Evolutionary conservation across 805 yeast species (phyloP).

Genomic region (Saccharomyces mikatae): DNA sequence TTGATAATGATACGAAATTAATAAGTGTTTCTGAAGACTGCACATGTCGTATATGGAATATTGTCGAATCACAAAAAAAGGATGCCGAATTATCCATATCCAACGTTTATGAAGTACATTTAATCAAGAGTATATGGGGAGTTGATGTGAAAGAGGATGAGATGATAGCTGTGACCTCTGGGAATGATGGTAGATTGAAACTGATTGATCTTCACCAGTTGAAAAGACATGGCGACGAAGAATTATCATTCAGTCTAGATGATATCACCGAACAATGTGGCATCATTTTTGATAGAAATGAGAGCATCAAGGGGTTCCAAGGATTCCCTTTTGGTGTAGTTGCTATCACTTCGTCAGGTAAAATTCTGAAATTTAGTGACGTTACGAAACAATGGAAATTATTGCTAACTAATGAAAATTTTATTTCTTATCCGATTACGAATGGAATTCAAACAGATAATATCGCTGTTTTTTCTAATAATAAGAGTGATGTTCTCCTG

Average conservation of each 20-base stretch:
- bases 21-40: slow-evolving; percentile 83
- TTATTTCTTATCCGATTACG: slow-evolving; percentile 37
- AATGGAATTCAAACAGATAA: slow-evolving; percentile 34
- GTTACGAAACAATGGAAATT: slow-evolving; percentile 24
- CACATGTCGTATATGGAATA: slow-evolving; percentile 72
- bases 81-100: slow-evolving; percentile 18
- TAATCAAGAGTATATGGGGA: slow-evolving; percentile 86
- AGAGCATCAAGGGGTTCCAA: slow-evolving; percentile 53
- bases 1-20: slow-evolving; percentile 32
- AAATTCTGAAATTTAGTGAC: slow-evolving; percentile 31
- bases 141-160: slow-evolving; percentile 44
- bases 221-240: slow-evolving; percentile 27
- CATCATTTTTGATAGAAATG: slow-evolving; percentile 36
- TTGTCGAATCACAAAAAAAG: slow-evolving; percentile 18
- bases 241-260: slow-evolving; percentile 21
- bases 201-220: slow-evolving; percentile 44
- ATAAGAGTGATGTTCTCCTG: slow-evolving; percentile 37
- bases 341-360: slow-evolving; percentile 54
- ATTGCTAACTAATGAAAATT: slow-evolving; percentile 17
- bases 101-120: slow-evolving; percentile 56
- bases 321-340: slow-evolving; percentile 41
- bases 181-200: slow-evolving; percentile 83
- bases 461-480: slow-evolving; percentile 30
- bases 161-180: slow-evolving; percentile 68
- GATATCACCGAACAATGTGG: slow-evolving; percentile 29